Evolutionary conservation across 2,329 filamentous ascomycete genomes (phyloP), one percentile per base, ranked within the genome.

Genomic region (Ceratocystis lukuohia): DNA sequence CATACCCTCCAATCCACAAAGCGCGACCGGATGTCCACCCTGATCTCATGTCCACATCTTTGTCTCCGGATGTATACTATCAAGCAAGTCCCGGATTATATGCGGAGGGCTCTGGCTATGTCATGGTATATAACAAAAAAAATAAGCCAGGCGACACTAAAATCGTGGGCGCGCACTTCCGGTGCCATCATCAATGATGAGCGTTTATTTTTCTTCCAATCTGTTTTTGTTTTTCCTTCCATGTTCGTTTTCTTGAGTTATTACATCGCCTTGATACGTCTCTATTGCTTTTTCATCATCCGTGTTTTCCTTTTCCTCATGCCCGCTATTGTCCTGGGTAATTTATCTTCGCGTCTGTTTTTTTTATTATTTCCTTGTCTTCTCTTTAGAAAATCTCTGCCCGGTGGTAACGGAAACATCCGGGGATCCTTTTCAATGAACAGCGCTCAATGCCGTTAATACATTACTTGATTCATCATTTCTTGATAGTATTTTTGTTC

Each of bases 181-280:
- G 17, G 56, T 28, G n/a, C 12, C 56, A 30, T 59, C 56, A 6
- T n/a, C 20, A 37, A 37, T 6, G 56, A 59, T 37, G 25, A 37
- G 56, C 44, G 62, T 45, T 37, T 66, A 45, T 64, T 66, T 62
- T 46, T 25, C 62, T 65, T 57, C 30, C 33, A 33, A 62, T 61
- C 37, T 64, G 46, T 56, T 46, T 46, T 48, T 56, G 12, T 59
- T 53, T n/a, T 66, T 65, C 63, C 25, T 65, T 44, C 41, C 17
- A 62, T 37, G 20, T 45, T 44, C 20, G 33, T 53, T 45, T 15
- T 64, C 17, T 30, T 48, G 12, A 41, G 10, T 65, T 65, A 20
- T 59, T 37, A 17, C 15, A 44, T 10, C 8, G 37, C 10, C 37
- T 41, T 41, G 37, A 41, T 15, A 41, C 37, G 10, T 62, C 50